These are phyloP conservation scores for Coprinopsis sp. DNA, from an alignment of 768 basidiomycete species.

Conservation along the genomic window DNA sequence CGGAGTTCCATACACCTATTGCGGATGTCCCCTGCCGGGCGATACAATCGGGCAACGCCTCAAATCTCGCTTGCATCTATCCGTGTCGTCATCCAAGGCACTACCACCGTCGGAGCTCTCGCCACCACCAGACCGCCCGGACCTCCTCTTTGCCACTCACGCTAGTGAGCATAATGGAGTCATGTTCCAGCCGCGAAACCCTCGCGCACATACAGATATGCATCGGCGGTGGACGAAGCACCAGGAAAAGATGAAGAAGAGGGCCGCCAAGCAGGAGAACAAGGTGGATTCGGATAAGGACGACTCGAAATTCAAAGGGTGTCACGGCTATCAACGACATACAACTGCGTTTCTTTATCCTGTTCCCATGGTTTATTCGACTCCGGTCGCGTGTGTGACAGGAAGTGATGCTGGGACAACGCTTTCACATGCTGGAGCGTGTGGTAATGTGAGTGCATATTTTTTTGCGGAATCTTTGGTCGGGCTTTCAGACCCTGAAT, in stretches of 20 bases:
- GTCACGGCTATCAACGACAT: too few species aligned
- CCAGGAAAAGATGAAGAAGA: conserved; percentile 11
- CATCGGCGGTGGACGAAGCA: conserved; percentile 18
- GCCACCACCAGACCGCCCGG: conserved; percentile 24
- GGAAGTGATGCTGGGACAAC: conserved; percentile 13
- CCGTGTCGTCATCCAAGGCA: conserved; percentile 10
- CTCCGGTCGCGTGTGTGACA: conserved; percentile 19
- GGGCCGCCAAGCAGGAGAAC: too few species aligned
- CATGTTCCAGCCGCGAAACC: conserved; percentile 26
- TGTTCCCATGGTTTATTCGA: conserved; percentile 30
- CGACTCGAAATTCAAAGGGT: too few species aligned
- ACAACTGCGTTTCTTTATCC: conserved; percentile 43
- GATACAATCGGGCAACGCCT: conserved; percentile 37
- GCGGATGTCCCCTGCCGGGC: conserved; percentile 53
- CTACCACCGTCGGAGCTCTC: conserved; percentile 25
- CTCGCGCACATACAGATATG: conserved; percentile 2
- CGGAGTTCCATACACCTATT: conserved; percentile 48
- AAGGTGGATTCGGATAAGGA: too few species aligned
- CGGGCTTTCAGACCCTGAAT: neutral
- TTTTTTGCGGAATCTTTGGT: neutral
- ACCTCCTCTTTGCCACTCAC: conserved; percentile 47
- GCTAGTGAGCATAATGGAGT: conserved; percentile 52
- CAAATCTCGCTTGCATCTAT: conserved; percentile 30
- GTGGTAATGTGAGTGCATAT: conserved; percentile 8
- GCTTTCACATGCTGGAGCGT: conserved; percentile 13